Evolutionary conservation across 2,329 filamentous ascomycete species (phyloP), one percentile per base, ranked within the genome.

Genomic region (Colletotrichum liriopes): DNA sequence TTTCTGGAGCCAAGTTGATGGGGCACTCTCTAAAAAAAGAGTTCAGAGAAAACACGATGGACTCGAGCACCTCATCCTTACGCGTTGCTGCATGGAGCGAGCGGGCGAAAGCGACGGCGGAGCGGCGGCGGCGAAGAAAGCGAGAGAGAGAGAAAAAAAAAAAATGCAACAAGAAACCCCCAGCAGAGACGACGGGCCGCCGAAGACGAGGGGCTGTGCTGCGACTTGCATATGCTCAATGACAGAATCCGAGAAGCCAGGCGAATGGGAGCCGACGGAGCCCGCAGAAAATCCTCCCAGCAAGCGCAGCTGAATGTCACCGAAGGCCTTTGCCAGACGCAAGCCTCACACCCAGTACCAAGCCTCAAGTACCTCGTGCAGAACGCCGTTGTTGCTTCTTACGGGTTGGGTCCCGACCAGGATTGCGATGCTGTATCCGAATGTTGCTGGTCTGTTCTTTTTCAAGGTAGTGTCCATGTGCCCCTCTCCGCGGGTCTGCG

Each of bases 171-270:
- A 47, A 35, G 16, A 29, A 56, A 67, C 43, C 32, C 32, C 26
- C 26, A 71, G 35, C 35, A 37, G 23, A 59, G 61, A 67, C 65
- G 60, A 56, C 49, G n/a, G 69, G 29, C 55, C 52, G 51, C 65
- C 29, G 52, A 65, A 39, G 70, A 68, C 65, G 77, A 67, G 75
- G 80, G 80, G 52, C 80, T 80, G 80, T 81, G 80, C 79, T 77
- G 75, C 74, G 72, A 77, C 78, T 67, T 80, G 79, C 79, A 80
- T 79, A 79, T 77, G 77, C 75, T 79, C 74, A 75, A 76, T 76
- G 74, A 77, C 76, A 80, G 77, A 77, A 79, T 71, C 73, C 78
- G 76, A 66, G 62, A 74, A 73, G 52, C 37, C 74, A 77, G 77
- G 74, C 79, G 77, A 77, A 79, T 79, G 74, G 76, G 67, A 76